A percentile compares a stretch with the other conserved stretches of the same genome.
Evolutionary conservation across 108 stramenopile species (phyloP).

Genomic region (Nitzschia putrida): DNA sequence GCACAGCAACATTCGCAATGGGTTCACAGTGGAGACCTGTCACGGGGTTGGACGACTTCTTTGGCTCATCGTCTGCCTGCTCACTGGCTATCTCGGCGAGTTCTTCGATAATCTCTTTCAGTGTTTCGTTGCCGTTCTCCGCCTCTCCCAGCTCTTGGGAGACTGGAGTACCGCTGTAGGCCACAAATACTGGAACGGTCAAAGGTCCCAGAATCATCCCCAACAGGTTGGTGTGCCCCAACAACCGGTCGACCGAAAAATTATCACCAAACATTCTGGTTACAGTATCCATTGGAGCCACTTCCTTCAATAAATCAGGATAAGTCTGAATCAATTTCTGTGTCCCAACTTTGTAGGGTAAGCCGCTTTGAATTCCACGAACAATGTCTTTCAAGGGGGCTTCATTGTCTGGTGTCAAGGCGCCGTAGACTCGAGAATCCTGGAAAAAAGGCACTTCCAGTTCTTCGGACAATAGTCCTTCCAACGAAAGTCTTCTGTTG

Average conservation of each 20-base stretch:
- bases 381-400: constrained; percentile 38
- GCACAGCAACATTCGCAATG: constrained; percentile 81
- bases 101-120: neutral
- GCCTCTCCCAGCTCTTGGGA: neutral
- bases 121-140: neutral
- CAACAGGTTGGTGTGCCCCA: constrained; percentile 13
- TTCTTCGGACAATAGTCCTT: constrained; percentile 53
- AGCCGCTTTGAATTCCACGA: constrained; percentile 11
- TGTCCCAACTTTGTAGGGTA: constrained; percentile 79
- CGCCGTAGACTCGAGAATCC: constrained; percentile 50
- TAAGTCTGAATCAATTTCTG: constrained; percentile 59
- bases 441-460: constrained; percentile 65
- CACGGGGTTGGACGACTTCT: constrained; percentile 19
- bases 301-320: constrained; percentile 57
- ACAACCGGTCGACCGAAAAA: constrained; percentile 47
- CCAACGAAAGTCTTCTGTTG: constrained; percentile 46
- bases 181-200: constrained; percentile 76
- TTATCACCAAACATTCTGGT: constrained; percentile 67
- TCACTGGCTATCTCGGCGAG: neutral
- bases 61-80: neutral
- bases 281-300: constrained; percentile 47
- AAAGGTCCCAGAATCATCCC: constrained; percentile 51
- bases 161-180: constrained; percentile 9
- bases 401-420: constrained; percentile 60
- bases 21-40: constrained; percentile 87